Base-by-base conservation (phyloP, 2,329 filamentous ascomycete genomes). In the Colletotrichum graminicola region DNA sequence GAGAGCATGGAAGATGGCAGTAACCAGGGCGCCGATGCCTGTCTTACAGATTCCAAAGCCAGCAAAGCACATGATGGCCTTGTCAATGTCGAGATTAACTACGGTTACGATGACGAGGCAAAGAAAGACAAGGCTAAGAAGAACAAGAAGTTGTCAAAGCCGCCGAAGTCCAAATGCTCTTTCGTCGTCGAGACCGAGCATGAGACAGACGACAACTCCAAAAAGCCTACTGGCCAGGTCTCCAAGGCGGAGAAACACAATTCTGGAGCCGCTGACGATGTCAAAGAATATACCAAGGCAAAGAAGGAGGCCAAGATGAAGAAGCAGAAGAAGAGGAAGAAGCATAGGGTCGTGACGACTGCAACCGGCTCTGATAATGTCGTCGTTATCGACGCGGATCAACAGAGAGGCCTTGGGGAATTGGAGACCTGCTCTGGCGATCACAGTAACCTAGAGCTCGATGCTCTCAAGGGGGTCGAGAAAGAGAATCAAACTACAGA, bases 171-270 rank as follows among this genome's bases (percentile, higher is more conserved):
- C 4, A 49, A 29, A 14, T 39, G 16, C 18, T n/a, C 5, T 29
- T 18, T 18, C 16, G 29, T 41, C n/a, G 11, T 55, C 23, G 12
- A 32, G 21, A n/a, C 14, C 21, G 62, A 56, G 29, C 34, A 32
- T 8, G 41, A n/a, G 21, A 36, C 26, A 43, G 49, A 23, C 21
- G 11, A 43, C 23, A 34, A 49, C 8, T 23, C 11, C 14, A 29
- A 36, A 5, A 29, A 21, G 5, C 14, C 12, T 14, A 45, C 51
- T 47, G 41, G 29, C 10, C 49, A 56, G 16, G n/a, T 43, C 23
- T 39, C 41, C 10, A 6, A 47, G 14, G 29, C 23, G 3, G 23
- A 61, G 67, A 66, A 61, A 55, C n/a, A 43, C 49, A 36, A n/a
- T 12, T 29, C 12, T 23, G 36, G 21, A 6, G 8, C 16, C 47